A percentile compares a stretch with the other conserved stretches of the same genome.
Conservation (phyloP, 345 rosid genomes). For the Citropsis articulata region DNA sequence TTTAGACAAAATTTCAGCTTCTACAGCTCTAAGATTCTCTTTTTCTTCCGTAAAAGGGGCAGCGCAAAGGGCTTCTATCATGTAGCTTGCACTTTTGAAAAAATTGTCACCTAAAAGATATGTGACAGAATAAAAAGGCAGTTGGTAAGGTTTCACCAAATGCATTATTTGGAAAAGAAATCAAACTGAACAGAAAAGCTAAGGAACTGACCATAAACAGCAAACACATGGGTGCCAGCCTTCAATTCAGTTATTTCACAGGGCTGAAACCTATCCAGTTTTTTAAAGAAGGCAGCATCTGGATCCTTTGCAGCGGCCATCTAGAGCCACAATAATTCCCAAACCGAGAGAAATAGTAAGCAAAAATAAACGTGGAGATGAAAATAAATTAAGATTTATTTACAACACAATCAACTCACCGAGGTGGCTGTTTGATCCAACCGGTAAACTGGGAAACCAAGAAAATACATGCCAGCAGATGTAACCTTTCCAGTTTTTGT, state of each 20-base stretch:
- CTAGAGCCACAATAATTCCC: conserved; percentile 33
- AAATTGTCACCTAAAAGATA: conserved; percentile 82
- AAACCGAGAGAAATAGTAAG: conserved; percentile 16
- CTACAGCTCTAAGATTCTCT: conserved; percentile 78
- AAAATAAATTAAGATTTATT: background rate
- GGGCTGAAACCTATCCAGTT: conserved; percentile 92
- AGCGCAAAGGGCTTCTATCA: conserved; percentile 85
- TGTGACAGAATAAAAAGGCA: conserved; percentile 12
- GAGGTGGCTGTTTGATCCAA: conserved; percentile 75
- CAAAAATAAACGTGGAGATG: conserved; percentile 7
- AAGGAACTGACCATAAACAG: conserved; percentile 78
- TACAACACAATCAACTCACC: conserved; percentile 42
- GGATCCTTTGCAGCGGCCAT: conserved; percentile 87
- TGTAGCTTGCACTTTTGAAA: conserved; percentile 85
- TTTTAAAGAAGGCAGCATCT: conserved; percentile 86
- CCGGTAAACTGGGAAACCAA: conserved; percentile 91
- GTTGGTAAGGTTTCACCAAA: conserved; percentile 13
- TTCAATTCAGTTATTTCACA: conserved; percentile 88
- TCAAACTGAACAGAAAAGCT: conserved; percentile 14
- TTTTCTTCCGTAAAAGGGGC: conserved; percentile 73
- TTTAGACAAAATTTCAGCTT: conserved; percentile 80
- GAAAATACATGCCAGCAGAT: conserved; percentile 97
- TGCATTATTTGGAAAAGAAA: conserved; percentile 5
- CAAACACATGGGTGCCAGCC: conserved; percentile 89
- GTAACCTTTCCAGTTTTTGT: conserved; percentile 74